Base-by-base conservation (phyloP, 2,329 filamentous ascomycete genomes). In the Talaromyces amestolkiae region DNA sequence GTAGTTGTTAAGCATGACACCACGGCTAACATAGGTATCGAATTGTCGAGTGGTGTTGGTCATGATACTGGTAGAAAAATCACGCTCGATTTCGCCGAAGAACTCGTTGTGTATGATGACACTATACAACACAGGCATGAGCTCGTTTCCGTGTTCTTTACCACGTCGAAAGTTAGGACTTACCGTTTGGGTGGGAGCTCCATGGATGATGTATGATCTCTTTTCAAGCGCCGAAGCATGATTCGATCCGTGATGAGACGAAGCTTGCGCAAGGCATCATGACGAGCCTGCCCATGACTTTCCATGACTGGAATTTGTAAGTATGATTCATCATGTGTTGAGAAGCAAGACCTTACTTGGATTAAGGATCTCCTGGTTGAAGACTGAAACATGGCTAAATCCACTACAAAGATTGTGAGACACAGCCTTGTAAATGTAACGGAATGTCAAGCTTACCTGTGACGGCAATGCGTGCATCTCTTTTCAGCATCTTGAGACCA, bases 31-130 rank as follows among this genome's bases (percentile, higher is more conserved):
- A 70, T 98, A 99, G 0, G 93, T 98, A 74, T 98, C 92, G 70
- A 98, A 99, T 72, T 93, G 89, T 67, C 95, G 90, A 66, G 89
- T 87, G 8, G 91, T 90, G 74, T 91, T 96, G 17, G 89, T 92
- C 92, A 98, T 99, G 82, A 99, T 96, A 72, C 92, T 97, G 64
- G 88, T 87, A 39, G 94, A 96, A 75, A 99, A 96, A 76, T 99
- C 95, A 61, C 93, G 93, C 78, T 99, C 95, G 51, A 94, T 92
- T 71, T 97, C 93, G 59, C 94, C 93, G 72, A 99, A 99, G 78
- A 97, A 98, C 76, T 98, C 93, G 61, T 94, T 91, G 74, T 96
- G 91, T 47, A 99, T 88, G 65, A 92, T 87, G 61, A 98, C 89
- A 72, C 77, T 78, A 43, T 10, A 39, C 8, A 24, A 41, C 33